Percentiles rank a stretch among this genome's conserved stretches.
These are phyloP conservation scores for Rossbeevera mucosa DNA, from an alignment of 768 basidiomycete genomes.

Conservation along the genomic window DNA sequence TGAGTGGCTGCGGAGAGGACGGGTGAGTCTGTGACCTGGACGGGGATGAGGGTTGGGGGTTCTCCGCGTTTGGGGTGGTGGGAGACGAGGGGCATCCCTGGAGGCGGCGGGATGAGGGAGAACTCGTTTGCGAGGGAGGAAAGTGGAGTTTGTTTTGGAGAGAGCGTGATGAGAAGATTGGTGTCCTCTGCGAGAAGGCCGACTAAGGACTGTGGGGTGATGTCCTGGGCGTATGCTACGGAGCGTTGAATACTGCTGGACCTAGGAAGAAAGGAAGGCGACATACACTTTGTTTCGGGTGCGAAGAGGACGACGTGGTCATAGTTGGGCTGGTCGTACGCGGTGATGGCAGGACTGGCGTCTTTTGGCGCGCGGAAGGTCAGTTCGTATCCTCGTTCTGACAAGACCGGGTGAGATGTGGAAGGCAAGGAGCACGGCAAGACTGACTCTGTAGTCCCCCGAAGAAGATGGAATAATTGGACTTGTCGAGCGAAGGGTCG, in stretches of 20 bases:
- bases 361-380: slow-evolving; percentile 85
- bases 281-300: slow-evolving; percentile 76
- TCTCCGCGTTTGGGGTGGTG: slow-evolving; percentile 77
- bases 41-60: slow-evolving; percentile 61
- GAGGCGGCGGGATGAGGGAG: slow-evolving; percentile 82
- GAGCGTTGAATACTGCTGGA: neutral
- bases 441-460: slow-evolving; percentile 67
- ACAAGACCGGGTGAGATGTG: slow-evolving; percentile 2
- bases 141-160: slow-evolving; percentile 68
- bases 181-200: slow-evolving; percentile 62
- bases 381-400: slow-evolving; percentile 80
- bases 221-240: slow-evolving; percentile 64
- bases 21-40: slow-evolving; percentile 43
- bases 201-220: slow-evolving; percentile 78
- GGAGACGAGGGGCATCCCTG: slow-evolving; percentile 77
- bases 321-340: slow-evolving; percentile 71
- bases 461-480: slow-evolving; percentile 81
- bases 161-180: slow-evolving; percentile 82
- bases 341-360: slow-evolving; percentile 56
- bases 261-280: neutral
- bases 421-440: too few relatives aligned
- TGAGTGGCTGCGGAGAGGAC: slow-evolving; percentile 46
- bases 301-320: slow-evolving; percentile 85
- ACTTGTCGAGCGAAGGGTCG: slow-evolving; percentile 61
- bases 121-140: slow-evolving; percentile 86